Conservation (phyloP, 441 rosid genomes). For the Erysimum cheiri region DNA sequence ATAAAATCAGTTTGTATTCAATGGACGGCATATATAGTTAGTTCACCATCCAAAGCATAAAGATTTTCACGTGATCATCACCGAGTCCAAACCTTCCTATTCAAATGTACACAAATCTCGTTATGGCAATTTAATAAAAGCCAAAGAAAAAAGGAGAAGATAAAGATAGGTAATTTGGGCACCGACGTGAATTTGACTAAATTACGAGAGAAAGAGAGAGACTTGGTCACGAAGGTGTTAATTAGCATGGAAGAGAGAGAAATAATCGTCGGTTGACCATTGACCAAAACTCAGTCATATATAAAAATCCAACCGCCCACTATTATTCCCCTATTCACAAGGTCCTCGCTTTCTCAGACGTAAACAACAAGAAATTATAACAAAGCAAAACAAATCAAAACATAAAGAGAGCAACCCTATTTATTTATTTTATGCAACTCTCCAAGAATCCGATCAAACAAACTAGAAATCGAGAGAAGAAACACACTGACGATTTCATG, state of each 20-base stretch:
- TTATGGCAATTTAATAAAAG: constrained; percentile 38
- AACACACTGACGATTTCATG: neutral
- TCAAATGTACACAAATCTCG: neutral
- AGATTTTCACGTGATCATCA: constrained; percentile 27
- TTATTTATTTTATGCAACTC: constrained; percentile 32
- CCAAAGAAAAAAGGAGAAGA: neutral
- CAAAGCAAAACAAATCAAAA: neutral
- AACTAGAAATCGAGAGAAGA: constrained; percentile 7
- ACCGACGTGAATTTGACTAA: constrained; percentile 47
- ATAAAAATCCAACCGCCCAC: constrained; percentile 43
- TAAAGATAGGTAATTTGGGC: constrained; percentile 31
- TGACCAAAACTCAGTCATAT: constrained; percentile 40
- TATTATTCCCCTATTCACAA: constrained; percentile 34
- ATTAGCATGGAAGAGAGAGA: constrained; percentile 42
- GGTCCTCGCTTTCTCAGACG: constrained; percentile 42
- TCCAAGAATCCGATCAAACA: constrained; percentile 34
- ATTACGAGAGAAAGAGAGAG: constrained; percentile 39
- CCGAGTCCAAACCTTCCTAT: constrained; percentile 19
- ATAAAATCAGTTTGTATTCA: neutral
- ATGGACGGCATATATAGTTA: constrained; percentile 9
- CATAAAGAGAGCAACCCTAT: constrained; percentile 9
- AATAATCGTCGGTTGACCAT: constrained; percentile 44
- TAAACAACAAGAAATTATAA: constrained; percentile 41
- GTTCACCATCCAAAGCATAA: constrained; percentile 7
- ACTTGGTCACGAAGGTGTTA: constrained; percentile 46